phyloP scores from a whole-genome alignment of 176 grass and related monocot species.

The Pontederia crassipes region DNA sequence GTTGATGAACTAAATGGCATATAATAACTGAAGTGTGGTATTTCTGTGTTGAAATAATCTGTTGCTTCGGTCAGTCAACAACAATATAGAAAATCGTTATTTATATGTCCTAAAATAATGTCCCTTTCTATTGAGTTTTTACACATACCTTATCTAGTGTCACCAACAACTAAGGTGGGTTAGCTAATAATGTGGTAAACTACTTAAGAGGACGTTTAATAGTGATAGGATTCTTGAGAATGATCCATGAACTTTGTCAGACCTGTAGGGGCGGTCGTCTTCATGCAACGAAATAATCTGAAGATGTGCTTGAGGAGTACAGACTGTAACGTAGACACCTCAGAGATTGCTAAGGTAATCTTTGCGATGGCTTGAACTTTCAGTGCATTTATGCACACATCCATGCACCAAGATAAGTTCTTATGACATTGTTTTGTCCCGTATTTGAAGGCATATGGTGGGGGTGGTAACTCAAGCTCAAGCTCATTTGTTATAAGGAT shows the following conservation, averaged over 20 bases:
- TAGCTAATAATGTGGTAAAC: neutral
- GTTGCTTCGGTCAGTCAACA: too few relatives aligned
- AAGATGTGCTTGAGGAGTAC: slow-evolving; percentile 81
- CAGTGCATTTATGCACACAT: neutral
- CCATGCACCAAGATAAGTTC: too few relatives aligned
- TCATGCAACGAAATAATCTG: slow-evolving; percentile 60
- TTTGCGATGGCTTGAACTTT: neutral
- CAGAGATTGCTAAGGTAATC: slow-evolving; percentile 66
- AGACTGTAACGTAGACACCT: slow-evolving; percentile 46
- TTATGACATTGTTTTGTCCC: neutral
- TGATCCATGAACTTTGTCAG: slow-evolving; percentile 18
- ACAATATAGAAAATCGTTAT: too few relatives aligned
- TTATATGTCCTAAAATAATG: too few relatives aligned
- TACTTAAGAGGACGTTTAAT: neutral
- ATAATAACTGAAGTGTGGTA: too few relatives aligned
- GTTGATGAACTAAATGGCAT: too few relatives aligned
- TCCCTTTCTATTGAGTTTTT: too few relatives aligned
- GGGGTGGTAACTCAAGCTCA: slow-evolving; percentile 57
- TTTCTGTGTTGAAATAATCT: too few relatives aligned
- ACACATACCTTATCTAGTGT: too few relatives aligned
- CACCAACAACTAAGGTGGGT: too few relatives aligned
- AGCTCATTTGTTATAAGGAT: slow-evolving; percentile 81
- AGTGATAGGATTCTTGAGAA: neutral
- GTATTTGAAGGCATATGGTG: slow-evolving; percentile 50
- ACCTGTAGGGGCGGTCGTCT: slow-evolving; percentile 81